These are phyloP conservation scores for Laguncularia racemosa DNA, from an alignment of 345 rosid genomes.

Conservation along the genomic window DNA sequence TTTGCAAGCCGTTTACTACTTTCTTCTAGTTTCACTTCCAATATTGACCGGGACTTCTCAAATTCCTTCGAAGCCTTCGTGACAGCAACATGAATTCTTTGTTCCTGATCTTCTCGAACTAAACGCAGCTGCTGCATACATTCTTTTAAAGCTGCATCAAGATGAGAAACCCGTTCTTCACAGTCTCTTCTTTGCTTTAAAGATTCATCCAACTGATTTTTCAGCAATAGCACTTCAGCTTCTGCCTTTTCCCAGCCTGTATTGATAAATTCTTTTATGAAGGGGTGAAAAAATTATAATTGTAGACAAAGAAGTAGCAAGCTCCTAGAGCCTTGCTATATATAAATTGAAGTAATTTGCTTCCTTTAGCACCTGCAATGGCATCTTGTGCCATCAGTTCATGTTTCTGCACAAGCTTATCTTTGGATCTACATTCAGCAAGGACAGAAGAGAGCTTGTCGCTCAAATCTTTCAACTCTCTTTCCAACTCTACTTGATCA, in stretches of 20 bases:
- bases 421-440: constrained; percentile 43
- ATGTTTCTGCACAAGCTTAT: constrained; percentile 42
- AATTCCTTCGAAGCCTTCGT: constrained; percentile 52
- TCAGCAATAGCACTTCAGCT: constrained; percentile 44
- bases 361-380: constrained; percentile 29
- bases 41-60: constrained; percentile 29
- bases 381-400: constrained; percentile 52
- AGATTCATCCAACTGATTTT: constrained; percentile 51
- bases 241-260: constrained; percentile 64
- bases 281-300: not conserved
- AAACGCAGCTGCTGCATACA: constrained; percentile 74
- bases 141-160: constrained; percentile 73
- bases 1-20: constrained; percentile 41
- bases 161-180: constrained; percentile 46
- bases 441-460: constrained; percentile 52
- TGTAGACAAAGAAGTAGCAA: too few species aligned
- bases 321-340: not conserved
- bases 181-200: constrained; percentile 36
- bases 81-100: constrained; percentile 71
- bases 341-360: not conserved
- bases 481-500: constrained; percentile 55
- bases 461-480: constrained; percentile 29
- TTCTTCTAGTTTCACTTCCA: constrained; percentile 50
- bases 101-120: constrained; percentile 80
- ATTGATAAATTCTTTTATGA: not conserved